Conservation (phyloP, 139 green algal genomes). For the Dunaliella sp. region DNA sequence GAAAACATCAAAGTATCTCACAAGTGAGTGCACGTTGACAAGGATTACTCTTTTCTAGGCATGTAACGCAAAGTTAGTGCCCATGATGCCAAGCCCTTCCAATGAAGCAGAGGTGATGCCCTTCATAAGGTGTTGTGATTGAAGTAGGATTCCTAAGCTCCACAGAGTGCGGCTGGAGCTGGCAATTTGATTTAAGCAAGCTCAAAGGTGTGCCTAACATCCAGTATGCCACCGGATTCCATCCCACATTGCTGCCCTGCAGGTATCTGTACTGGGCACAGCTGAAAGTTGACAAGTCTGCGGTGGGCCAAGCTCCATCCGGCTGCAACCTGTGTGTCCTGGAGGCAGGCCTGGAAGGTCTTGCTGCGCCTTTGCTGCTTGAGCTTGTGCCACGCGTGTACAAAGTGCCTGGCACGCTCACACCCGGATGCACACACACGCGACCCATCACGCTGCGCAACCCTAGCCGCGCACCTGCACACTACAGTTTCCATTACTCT, state of each 20-base stretch:
- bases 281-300: slow-evolving; percentile 33
- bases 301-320: background rate
- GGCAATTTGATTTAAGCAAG: too few species aligned
- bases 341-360: slow-evolving; percentile 50
- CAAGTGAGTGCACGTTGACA: too few species aligned
- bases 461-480: slow-evolving; percentile 23
- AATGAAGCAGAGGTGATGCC: too few species aligned
- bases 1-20: background rate
- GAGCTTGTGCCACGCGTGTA: slow-evolving; percentile 21
- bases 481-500: slow-evolving; percentile 16
- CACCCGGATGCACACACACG: background rate
- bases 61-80: too few species aligned
- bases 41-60: too few species aligned
- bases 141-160: too few species aligned
- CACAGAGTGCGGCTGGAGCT: too few species aligned
- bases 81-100: too few species aligned
- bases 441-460: slow-evolving; percentile 31
- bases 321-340: slow-evolving; percentile 34
- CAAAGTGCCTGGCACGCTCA: slow-evolving; percentile 29
- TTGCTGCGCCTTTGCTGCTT: slow-evolving; percentile 25
- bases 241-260: too few species aligned
- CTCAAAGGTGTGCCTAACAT: too few species aligned
- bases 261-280: slow-evolving; percentile 37
- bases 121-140: too few species aligned
- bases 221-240: too few species aligned